Evolutionary conservation across 306 rosid species (phyloP).

Genomic region (Clitoria ternatea): DNA sequence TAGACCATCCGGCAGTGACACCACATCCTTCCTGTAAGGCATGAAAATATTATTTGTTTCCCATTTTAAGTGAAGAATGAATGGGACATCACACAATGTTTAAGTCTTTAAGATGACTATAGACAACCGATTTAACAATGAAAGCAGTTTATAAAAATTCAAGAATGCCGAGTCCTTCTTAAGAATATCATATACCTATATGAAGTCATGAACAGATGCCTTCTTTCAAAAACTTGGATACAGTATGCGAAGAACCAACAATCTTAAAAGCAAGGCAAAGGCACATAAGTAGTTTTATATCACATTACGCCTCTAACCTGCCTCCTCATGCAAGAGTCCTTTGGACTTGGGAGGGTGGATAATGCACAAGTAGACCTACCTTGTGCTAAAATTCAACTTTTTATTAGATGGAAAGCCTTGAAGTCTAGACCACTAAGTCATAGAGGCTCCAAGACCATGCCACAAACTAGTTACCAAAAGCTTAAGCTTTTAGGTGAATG

Average conservation of each 20-base stretch:
- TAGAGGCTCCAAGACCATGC: background rate
- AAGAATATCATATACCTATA: slow-evolving; percentile 6
- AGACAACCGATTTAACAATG: slow-evolving; percentile 3
- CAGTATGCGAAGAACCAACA: background rate
- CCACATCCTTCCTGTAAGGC: slow-evolving; percentile 89
- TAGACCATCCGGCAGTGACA: slow-evolving; percentile 96
- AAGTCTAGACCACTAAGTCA: background rate
- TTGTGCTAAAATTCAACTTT: background rate
- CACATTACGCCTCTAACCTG: background rate
- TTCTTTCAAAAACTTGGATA: background rate
- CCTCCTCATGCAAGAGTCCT: background rate
- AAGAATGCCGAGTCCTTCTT: background rate
- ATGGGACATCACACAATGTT: slow-evolving; percentile 4
- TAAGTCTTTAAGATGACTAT: background rate
- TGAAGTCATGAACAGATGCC: slow-evolving; percentile 8
- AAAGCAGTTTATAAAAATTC: background rate
- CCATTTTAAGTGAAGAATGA: slow-evolving; percentile 11
- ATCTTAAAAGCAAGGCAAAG: background rate
- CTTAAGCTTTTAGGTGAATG: background rate
- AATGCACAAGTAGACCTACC: background rate
- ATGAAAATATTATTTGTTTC: slow-evolving; percentile 1
- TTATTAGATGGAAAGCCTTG: background rate
- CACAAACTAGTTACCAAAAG: background rate
- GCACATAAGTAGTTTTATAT: background rate
- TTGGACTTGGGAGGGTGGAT: background rate